Base-by-base conservation (phyloP, 2,329 filamentous ascomycete species). In the Cercospora sojina region DNA sequence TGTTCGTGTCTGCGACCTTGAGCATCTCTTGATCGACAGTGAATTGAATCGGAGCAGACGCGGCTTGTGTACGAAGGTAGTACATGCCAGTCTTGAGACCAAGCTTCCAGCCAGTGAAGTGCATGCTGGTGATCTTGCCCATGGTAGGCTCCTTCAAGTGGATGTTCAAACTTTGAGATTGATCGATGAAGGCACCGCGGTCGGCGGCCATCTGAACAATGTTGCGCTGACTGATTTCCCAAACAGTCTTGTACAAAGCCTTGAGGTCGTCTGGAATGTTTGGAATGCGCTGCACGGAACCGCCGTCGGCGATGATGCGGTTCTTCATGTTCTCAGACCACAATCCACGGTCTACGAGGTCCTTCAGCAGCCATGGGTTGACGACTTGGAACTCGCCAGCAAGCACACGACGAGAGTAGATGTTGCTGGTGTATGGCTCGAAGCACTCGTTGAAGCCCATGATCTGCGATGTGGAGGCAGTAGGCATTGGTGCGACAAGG, bases 321-420 rank as follows among this genome's bases (percentile, higher is more conserved):
- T 99, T 99, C 90, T 99, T 99, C 95, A 99, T 99, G 83, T 93
- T 92, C 82, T 99, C 94, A 57, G 94, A 97, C 95, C 95, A 99
- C 53, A 99, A 86, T 68, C 95, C 95, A 84, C 97, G 91, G 77
- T 99, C 95, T 73, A 99, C 95, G 31, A 99, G 88, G 76, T 99
- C 95, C 86, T 97, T 97, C 68, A 99, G 88, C 70, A 99, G 83
- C 95, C 95, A 99, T 61, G 95, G 95, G 85, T 99, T 99, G 80
- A 99, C 95, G 63, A 99, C 92, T 83, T 99, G 95, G 88, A 99
- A 99, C 81, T 99, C 95, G 75, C 95, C 95, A 73, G 95, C 95
- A 74, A 99, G 86, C 64, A 99, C 95, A 86, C 95, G 94, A 71
- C 95, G 94, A 74, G 94, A 96, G 85, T 99, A 99, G 80, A 99